These are phyloP conservation scores for Amoebophrya sp. DNA, from an alignment of 169 alveolate species.

Conservation along the genomic window DNA sequence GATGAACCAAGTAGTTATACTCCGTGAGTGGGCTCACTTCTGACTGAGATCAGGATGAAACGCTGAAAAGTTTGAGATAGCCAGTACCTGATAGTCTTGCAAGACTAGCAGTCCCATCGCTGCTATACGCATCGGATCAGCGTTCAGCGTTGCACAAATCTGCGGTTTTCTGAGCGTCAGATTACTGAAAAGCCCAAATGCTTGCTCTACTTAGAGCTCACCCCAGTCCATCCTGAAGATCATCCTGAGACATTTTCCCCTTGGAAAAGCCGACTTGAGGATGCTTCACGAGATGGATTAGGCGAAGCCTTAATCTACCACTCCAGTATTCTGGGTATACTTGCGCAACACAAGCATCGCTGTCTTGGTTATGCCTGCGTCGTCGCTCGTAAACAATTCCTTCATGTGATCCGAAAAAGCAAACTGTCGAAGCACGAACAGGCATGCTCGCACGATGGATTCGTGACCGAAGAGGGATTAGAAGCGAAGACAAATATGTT, in stretches of 20 bases:
- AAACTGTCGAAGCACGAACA: conserved; percentile 10
- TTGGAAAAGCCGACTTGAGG: too few relatives aligned
- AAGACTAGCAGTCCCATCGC: neutral
- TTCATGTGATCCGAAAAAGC: conserved; percentile 14
- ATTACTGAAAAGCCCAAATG: neutral
- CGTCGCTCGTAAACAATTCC: neutral
- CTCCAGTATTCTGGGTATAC: neutral
- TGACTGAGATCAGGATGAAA: neutral
- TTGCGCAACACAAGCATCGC: neutral
- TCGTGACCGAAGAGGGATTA: too few relatives aligned
- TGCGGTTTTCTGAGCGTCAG: neutral
- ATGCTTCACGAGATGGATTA: too few relatives aligned
- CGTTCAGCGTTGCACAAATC: conserved; percentile 9
- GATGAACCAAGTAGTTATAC: too few relatives aligned
- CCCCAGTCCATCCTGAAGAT: too few relatives aligned
- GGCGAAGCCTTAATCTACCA: too few relatives aligned
- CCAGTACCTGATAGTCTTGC: neutral
- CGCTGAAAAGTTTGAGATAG: neutral
- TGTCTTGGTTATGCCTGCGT: neutral
- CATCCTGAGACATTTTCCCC: too few relatives aligned
- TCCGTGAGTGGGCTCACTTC: too few relatives aligned
- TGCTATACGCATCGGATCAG: conserved; percentile 3
- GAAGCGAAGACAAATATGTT: too few relatives aligned
- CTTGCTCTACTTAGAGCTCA: neutral
- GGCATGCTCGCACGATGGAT: neutral